phyloP scores from a whole-genome alignment of 345 rosid species.

The Mangifera indica region DNA sequence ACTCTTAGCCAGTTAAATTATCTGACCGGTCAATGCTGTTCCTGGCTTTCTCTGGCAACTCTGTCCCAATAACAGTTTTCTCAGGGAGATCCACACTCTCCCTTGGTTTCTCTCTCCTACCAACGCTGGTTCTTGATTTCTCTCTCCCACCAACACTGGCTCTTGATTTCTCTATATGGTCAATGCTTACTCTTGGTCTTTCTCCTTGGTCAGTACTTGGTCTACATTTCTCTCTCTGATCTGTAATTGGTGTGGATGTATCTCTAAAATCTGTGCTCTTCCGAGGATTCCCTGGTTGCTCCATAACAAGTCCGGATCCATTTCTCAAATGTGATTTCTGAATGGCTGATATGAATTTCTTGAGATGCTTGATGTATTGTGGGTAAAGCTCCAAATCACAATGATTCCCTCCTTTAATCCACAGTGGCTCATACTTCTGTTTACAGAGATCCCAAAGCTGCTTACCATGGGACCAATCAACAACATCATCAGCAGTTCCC shows the following conservation, averaged over 20 bases:
- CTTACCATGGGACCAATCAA: slow-evolving; percentile 88
- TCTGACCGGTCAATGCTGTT: slow-evolving; percentile 82
- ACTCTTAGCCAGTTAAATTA: background rate
- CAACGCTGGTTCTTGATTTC: slow-evolving; percentile 54
- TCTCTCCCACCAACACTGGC: slow-evolving; percentile 52
- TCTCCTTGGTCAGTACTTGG: slow-evolving; percentile 60
- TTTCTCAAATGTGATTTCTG: slow-evolving; percentile 49
- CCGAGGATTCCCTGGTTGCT: slow-evolving; percentile 47
- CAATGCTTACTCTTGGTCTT: slow-evolving; percentile 49
- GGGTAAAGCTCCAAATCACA: slow-evolving; percentile 85
- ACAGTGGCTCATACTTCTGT: slow-evolving; percentile 86
- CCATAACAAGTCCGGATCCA: slow-evolving; percentile 30
- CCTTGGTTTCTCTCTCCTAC: slow-evolving; percentile 50
- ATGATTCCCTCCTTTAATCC: slow-evolving; percentile 93
- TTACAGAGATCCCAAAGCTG: slow-evolving; percentile 79
- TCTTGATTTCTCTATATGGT: slow-evolving; percentile 55
- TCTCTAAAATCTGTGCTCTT: slow-evolving; percentile 71
- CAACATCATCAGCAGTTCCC: slow-evolving; percentile 95
- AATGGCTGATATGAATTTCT: slow-evolving; percentile 76
- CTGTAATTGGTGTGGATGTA: slow-evolving; percentile 32
- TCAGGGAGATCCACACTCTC: slow-evolving; percentile 46
- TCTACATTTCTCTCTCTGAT: slow-evolving; percentile 48
- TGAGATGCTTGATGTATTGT: slow-evolving; percentile 79
- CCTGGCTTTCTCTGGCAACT: slow-evolving; percentile 62
- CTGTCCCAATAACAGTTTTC: slow-evolving; percentile 38